Base-by-base conservation (phyloP, 768 basidiomycete species). In the Podaxis mareebaensis region DNA sequence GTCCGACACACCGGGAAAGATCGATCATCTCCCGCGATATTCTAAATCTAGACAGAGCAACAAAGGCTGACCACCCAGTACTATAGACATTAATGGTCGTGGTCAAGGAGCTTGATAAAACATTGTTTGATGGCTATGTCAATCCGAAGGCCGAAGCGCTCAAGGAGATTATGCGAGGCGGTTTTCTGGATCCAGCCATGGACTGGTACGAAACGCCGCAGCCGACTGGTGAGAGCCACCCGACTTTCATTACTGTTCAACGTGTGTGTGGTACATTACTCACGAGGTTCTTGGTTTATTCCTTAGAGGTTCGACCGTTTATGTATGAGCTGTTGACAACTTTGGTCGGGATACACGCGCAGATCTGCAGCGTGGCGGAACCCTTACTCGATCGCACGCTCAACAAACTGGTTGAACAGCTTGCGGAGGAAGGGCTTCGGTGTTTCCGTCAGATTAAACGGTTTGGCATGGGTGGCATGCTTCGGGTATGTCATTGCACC, bases 381-480 rank as follows among this genome's bases (percentile, higher is more conserved):
- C 80, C 85, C 7, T 83, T 96, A 46, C 82, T 99, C 28, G 86
- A 93, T 49, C 87, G 96, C n/a, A 88, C 88, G 28, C 78, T 99
- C 51, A 86, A 87, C 63, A 81, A 88, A 17, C 82, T 98, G 15
- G 90, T 96, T 13, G 90, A 93, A 64, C 89, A 91, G 63, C 78
- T 96, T 17, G 91, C 95, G 13, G 82, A 85, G 8, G 93, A 95
- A 69, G 91, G 95, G 0, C 79, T 98, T 60, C 83, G 81, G 13
- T 92, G 89, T 74, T 96, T 99, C 84, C 85, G 85, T 68, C 89
- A 95, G 75, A 88, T 99, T 46, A 90, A 89, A 70, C 84, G 89
- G 54, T 98, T 97, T 71, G 95, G 96, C 17, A 97, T 98, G 90
- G 97, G 97, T 33, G 97, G 97, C 8, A 99, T 99, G 97, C 83